These are phyloP conservation scores for Teratosphaeria gauchensis DNA, from an alignment of 2,329 filamentous ascomycete genomes.

Conservation along the genomic window DNA sequence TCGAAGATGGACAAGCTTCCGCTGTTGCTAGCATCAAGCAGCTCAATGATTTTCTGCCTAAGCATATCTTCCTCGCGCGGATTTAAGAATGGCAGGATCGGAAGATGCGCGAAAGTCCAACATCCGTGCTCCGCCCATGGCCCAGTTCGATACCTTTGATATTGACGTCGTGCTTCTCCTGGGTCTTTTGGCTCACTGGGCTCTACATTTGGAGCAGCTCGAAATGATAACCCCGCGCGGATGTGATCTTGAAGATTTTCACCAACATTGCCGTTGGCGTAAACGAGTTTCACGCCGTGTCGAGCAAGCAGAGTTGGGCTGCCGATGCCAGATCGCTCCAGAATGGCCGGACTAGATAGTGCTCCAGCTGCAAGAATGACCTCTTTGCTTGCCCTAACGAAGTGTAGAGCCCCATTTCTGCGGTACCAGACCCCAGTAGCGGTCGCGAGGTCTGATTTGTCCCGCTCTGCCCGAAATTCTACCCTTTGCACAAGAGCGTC, in stretches of 20 bases:
- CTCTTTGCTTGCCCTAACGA: slow-evolving; percentile 29
- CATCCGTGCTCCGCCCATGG: slow-evolving; percentile 8
- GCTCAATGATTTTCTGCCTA: slow-evolving; percentile 5
- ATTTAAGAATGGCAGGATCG: slow-evolving; percentile 11
- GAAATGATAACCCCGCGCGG: slow-evolving; percentile 10
- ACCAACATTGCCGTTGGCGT: slow-evolving; percentile 18
- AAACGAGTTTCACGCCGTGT: slow-evolving; percentile 9
- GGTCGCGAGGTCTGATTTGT: neutral
- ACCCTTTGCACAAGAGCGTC: slow-evolving; percentile 10
- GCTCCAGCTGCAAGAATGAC: slow-evolving; percentile 50
- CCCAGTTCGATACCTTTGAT: slow-evolving; percentile 9
- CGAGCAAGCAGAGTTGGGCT: slow-evolving; percentile 20
- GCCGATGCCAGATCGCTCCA: slow-evolving; percentile 52
- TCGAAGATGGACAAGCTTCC: neutral
- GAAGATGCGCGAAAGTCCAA: slow-evolving; percentile 12
- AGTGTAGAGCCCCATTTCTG: slow-evolving; percentile 9
- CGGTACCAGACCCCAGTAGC: slow-evolving; percentile 6
- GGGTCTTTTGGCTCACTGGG: slow-evolving; percentile 5
- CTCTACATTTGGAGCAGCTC: slow-evolving; percentile 6
- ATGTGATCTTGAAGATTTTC: slow-evolving; percentile 23
- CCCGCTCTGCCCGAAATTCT: neutral
- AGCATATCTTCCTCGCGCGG: slow-evolving; percentile 7
- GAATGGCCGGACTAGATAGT: slow-evolving; percentile 48
- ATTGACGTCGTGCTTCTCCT: slow-evolving; percentile 6
- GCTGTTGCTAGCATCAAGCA: slow-evolving; percentile 4